Conservation (phyloP, 495 filamentous ascomycete genomes). For the Tuber magnatum region DNA sequence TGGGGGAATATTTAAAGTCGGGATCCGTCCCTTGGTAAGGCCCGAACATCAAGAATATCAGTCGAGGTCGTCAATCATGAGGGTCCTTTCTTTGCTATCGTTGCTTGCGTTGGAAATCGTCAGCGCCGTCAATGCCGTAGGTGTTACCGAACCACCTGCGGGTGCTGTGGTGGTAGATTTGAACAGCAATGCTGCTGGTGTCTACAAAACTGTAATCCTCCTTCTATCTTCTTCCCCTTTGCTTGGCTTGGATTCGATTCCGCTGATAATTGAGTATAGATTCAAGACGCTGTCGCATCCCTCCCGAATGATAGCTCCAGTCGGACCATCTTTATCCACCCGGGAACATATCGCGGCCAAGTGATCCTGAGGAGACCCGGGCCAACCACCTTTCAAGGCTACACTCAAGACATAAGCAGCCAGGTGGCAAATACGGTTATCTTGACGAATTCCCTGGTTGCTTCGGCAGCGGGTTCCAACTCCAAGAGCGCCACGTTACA, state of each 20-base stretch:
- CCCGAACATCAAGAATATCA: not conserved
- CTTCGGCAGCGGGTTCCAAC: slow-evolving; percentile 29
- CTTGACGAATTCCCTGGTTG: slow-evolving; percentile 25
- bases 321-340: slow-evolving; percentile 31
- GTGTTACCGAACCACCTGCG: slow-evolving; percentile 22
- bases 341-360: slow-evolving; percentile 27
- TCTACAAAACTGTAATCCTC: slow-evolving; percentile 24
- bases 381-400: slow-evolving; percentile 26
- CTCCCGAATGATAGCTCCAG: slow-evolving; percentile 31
- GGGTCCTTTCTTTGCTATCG: slow-evolving; percentile 20
- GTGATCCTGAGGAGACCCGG: slow-evolving; percentile 24
- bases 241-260: not conserved
- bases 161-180: slow-evolving; percentile 24
- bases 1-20: not conserved
- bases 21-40: not conserved
- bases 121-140: slow-evolving; percentile 10
- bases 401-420: slow-evolving; percentile 17
- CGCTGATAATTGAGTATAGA: slow-evolving; percentile 1
- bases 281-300: slow-evolving; percentile 32
- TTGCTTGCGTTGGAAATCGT: slow-evolving; percentile 13
- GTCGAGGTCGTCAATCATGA: slow-evolving; percentile 12
- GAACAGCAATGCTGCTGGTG: slow-evolving; percentile 6
- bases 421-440: slow-evolving; percentile 24
- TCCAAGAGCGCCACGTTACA: slow-evolving; percentile 30
- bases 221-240: not conserved